Conservation (phyloP, 495 filamentous ascomycete species). For the Neohortaea acidophila region DNA sequence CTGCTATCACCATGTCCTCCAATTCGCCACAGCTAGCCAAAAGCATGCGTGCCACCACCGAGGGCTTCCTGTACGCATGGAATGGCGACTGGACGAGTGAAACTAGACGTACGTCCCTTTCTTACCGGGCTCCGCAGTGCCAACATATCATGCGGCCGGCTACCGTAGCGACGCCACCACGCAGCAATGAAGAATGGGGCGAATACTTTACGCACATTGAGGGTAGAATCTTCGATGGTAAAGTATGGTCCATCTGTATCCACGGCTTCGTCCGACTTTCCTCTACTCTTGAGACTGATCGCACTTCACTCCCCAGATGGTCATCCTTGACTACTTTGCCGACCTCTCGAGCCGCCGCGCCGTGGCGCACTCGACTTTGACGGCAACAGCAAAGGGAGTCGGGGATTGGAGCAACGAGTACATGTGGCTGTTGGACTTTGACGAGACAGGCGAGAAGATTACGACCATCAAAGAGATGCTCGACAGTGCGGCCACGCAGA, state of each 20-base stretch:
- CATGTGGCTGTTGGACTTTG: constrained; percentile 3
- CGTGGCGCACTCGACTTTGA: not conserved
- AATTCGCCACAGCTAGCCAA: not conserved
- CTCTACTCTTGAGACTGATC: not conserved
- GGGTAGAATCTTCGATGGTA: not conserved
- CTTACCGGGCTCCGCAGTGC: not conserved
- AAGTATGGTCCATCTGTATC: not conserved
- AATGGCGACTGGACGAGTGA: not conserved
- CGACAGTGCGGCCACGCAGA: not conserved
- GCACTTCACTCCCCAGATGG: not conserved
- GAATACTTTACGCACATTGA: not conserved
- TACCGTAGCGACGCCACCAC: not conserved
- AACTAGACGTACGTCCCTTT: not conserved
- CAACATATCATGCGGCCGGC: not conserved
- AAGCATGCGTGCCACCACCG: not conserved
- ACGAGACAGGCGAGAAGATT: constrained; percentile 1
- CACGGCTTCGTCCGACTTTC: not conserved
- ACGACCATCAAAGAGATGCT: not conserved
- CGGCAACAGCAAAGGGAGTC: not conserved
- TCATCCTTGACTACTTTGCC: not conserved
- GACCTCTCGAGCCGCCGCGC: not conserved
- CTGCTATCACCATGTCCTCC: too few relatives aligned
- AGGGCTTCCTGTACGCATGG: not conserved
- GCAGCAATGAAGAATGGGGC: not conserved
- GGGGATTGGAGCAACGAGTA: not conserved